These are phyloP conservation scores for Glycine latifolia DNA, from an alignment of 306 rosid species.

Conservation along the genomic window DNA sequence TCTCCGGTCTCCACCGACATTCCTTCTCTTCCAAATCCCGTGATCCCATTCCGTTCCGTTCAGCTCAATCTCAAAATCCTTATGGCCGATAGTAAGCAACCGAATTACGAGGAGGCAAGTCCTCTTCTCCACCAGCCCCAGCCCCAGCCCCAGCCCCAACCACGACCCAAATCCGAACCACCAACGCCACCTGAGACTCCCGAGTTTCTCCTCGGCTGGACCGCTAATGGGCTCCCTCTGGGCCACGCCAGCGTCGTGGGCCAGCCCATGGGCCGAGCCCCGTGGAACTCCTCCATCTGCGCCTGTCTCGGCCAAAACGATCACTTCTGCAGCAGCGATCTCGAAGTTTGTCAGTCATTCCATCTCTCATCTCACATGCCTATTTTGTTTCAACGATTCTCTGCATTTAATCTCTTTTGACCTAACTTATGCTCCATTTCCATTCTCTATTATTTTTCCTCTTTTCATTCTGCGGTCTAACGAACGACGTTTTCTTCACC, in stretches of 20 bases:
- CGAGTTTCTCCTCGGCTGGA: conserved; percentile 59
- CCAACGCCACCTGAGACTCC: conserved; percentile 31
- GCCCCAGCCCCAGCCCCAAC: conserved; percentile 26
- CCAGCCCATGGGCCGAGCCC: conserved; percentile 77
- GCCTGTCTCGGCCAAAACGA: conserved; percentile 90
- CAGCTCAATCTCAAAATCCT: background rate
- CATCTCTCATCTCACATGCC: background rate
- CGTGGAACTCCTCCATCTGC: conserved; percentile 78
- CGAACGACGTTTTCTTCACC: too few species aligned
- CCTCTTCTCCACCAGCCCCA: conserved; percentile 69
- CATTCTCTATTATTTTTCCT: background rate
- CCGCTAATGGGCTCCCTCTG: conserved; percentile 82
- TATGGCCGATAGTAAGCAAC: conserved; percentile 51
- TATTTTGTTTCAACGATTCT: background rate
- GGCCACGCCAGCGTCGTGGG: conserved; percentile 85
- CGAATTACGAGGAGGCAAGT: conserved; percentile 66
- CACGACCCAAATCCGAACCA: conserved; percentile 27
- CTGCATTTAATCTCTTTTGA: background rate
- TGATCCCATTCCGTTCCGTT: background rate
- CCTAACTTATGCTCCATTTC: background rate
- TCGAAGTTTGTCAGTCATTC: conserved; percentile 88
- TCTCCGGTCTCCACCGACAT: conserved; percentile 35
- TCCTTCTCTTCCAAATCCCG: background rate
- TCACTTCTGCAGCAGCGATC: conserved; percentile 92
- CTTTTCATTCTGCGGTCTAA: background rate